These are phyloP conservation scores for Fraxinus paxiana DNA, from an alignment of 305 asterid species.

Conservation along the genomic window DNA sequence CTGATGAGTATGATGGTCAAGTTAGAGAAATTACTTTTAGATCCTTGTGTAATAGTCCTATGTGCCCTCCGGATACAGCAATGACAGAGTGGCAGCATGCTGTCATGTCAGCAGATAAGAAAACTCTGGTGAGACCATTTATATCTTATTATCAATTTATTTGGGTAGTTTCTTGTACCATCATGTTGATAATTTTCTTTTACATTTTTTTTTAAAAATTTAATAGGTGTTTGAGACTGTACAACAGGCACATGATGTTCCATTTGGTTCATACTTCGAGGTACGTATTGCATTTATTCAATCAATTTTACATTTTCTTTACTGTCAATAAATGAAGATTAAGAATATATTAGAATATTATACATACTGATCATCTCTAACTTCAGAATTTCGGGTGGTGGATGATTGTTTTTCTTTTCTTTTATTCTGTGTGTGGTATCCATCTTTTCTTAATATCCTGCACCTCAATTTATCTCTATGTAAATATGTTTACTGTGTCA, in stretches of 20 bases:
- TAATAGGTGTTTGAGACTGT: conserved; percentile 76
- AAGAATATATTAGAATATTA: background rate
- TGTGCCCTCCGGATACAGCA: conserved; percentile 95
- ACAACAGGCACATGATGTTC: conserved; percentile 93
- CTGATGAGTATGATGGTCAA: conserved; percentile 74
- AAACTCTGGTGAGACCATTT: conserved; percentile 47
- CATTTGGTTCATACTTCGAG: conserved; percentile 92
- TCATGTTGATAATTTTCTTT: conserved; percentile 19
- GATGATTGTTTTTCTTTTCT: background rate
- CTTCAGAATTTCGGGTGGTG: background rate
- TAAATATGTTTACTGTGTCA: conserved; percentile 34
- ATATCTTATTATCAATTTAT: background rate
- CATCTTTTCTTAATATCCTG: background rate
- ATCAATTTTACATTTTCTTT: conserved; percentile 12
- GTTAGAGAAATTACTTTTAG: conserved; percentile 79
- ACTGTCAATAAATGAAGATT: conserved; percentile 5
- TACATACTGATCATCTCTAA: background rate
- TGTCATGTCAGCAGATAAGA: conserved; percentile 62
- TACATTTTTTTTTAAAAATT: background rate
- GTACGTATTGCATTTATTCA: conserved; percentile 33
- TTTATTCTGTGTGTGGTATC: background rate
- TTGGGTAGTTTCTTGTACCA: background rate
- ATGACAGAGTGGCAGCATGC: conserved; percentile 81
- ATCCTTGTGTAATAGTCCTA: conserved; percentile 71
- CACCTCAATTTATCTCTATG: conserved; percentile 2